Evolutionary conservation across 2,329 filamentous ascomycete genomes (phyloP).

Genomic region (Sodiomyces alkalinus): DNA sequence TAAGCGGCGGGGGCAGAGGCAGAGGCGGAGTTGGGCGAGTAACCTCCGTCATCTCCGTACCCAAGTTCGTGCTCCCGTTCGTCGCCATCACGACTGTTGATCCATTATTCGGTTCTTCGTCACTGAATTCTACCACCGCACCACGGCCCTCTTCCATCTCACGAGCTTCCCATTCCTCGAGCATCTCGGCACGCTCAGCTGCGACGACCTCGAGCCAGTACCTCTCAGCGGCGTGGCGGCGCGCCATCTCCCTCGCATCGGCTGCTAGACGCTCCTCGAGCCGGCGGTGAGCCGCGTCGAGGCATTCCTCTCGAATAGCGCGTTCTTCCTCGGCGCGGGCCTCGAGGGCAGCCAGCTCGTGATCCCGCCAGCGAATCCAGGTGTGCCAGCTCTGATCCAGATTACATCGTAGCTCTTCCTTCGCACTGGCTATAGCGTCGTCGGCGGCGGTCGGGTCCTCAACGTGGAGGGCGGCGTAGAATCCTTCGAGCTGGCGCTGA

Average conservation of each 20-base stretch:
- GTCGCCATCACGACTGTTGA: too few species aligned
- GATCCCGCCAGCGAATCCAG: conserved; percentile 25
- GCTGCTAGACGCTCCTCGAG: conserved; percentile 13
- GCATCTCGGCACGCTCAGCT: conserved; percentile 25
- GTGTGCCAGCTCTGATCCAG: conserved; percentile 25
- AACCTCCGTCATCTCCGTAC: too few species aligned
- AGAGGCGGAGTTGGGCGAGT: too few species aligned
- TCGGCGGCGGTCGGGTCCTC: conserved; percentile 14
- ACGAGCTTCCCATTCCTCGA: conserved; percentile 23
- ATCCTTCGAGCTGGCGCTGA: conserved; percentile 18
- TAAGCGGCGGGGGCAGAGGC: too few species aligned
- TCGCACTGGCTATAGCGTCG: too few species aligned
- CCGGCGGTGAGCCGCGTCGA: conserved; percentile 21
- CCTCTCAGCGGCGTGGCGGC: conserved; percentile 24
- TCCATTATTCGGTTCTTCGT: too few species aligned
- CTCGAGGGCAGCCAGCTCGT: conserved; percentile 22
- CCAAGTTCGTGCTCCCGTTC: too few species aligned
- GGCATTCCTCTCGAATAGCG: conserved; percentile 24
- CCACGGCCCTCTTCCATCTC: conserved; percentile 28
- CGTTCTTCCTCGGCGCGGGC: conserved; percentile 22
- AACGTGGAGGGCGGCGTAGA: conserved; percentile 15
- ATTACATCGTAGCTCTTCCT: conserved; percentile 18
- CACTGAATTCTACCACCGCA: too few species aligned
- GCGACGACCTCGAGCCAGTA: conserved; percentile 30
- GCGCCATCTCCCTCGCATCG: conserved; percentile 15